Base-by-base conservation (phyloP, 73 alveolate species). In the Paramecium tetraurelia region DNA sequence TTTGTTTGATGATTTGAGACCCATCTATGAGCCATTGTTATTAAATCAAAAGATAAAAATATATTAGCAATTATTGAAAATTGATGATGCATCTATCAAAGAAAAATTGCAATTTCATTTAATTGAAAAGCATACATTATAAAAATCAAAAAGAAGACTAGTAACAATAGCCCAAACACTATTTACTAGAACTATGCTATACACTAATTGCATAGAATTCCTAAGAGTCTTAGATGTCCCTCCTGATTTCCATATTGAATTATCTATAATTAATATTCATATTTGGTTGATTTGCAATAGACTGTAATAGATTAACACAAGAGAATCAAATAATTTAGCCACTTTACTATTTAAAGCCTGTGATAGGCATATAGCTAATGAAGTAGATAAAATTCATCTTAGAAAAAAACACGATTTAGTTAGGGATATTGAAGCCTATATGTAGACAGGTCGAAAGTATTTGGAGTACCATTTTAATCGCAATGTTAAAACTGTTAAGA, bases 231-330 rank as follows among this genome's bases (percentile, higher is more conserved):
- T 96, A 86, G 97, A 96, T 46, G 94, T 94, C 12, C 97, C 96
- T 58, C 94, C 96, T 59, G 98, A 96, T 87, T 96, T 96, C 88
- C 98, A 96, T 63, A 96, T 96, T 53, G 96, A 96, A 50, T 96
- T 94, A 75, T 92, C 97, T 9, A 94, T 96, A 12, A 89, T 93
- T 21, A 96, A 96, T 59, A 86, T 96, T 96, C 98, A 96, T 80
- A 70, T 96, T 8, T 96, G 97, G 96, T 69, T 96, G 27, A 31
- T 96, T 38, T 48, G 58, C 40, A 80, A 95, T 89, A 63, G 94
- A n/a, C 35, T 89, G 6, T 21, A 71, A 29, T 70, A 69, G 29
- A 71, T 89, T 24, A 70, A 89, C 40, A 89, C 89, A 2, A 12
- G 59, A n/a, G 70, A 31, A 18, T 41, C 92, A 24, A 89, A 16